phyloP scores from a whole-genome alignment of 495 filamentous ascomycete species.

The Talaromyces ruber region DNA sequence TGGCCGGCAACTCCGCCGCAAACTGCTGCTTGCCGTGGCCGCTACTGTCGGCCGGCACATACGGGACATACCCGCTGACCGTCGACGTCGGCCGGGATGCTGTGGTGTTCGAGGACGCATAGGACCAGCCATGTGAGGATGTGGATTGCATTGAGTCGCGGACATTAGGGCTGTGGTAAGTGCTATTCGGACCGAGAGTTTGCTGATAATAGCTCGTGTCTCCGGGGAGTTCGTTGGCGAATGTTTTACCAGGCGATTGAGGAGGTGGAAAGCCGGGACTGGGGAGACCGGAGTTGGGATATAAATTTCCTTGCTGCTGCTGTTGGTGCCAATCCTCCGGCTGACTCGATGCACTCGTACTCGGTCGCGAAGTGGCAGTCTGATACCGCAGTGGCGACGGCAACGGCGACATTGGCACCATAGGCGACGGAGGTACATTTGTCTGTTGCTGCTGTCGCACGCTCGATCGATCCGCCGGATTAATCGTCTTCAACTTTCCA shows the following conservation, averaged over 20 bases:
- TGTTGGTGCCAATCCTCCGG: neutral
- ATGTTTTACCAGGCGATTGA: neutral
- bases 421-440: neutral
- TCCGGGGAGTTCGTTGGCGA: neutral
- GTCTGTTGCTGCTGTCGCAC: constrained; percentile 68
- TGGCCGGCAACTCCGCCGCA: constrained; percentile 1
- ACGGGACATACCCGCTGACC: neutral
- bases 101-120: neutral
- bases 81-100: neutral
- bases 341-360: neutral
- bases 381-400: neutral
- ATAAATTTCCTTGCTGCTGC: neutral
- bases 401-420: neutral
- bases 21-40: neutral
- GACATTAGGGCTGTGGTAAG: neutral
- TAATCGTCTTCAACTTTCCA: constrained; percentile 89
- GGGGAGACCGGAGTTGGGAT: neutral
- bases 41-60: neutral
- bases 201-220: neutral
- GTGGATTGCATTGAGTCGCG: constrained; percentile 1
- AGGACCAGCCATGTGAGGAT: neutral
- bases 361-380: neutral
- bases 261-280: neutral
- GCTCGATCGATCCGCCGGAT: constrained; percentile 78
- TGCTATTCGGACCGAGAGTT: neutral